phyloP scores from a whole-genome alignment of 2,329 filamentous ascomycete species.

The Neophaeococcomyces mojaviensis region DNA sequence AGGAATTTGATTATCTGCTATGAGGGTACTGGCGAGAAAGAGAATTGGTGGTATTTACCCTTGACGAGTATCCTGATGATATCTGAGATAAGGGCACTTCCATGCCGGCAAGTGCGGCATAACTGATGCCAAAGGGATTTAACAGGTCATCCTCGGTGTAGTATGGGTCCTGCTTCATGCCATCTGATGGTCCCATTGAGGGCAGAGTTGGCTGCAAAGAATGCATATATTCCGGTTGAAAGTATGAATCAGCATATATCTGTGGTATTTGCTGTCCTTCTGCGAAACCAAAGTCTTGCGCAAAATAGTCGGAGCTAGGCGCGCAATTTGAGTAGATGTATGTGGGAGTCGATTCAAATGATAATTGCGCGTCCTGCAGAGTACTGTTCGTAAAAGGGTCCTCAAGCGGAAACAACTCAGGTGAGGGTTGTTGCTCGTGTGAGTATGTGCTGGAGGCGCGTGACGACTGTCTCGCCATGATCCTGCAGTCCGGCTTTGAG shows the following conservation, averaged over 20 bases:
- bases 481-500: conserved; percentile 1
- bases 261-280: not conserved
- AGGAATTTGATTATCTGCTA: conserved; percentile 15
- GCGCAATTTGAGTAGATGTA: conserved; percentile 19
- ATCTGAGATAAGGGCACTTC: conserved; percentile 39
- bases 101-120: conserved; percentile 51
- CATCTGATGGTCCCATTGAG: conserved; percentile 34
- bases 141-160: conserved; percentile 50
- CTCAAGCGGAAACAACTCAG: conserved; percentile 21
- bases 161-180: conserved; percentile 45
- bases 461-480: conserved; percentile 17
- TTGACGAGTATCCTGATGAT: conserved; percentile 31
- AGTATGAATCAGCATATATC: conserved; percentile 1
- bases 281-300: not conserved
- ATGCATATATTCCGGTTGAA: conserved; percentile 33
- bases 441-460: conserved; percentile 12
- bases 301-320: conserved; percentile 19
- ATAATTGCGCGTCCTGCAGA: conserved; percentile 10
- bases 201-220: conserved; percentile 39
- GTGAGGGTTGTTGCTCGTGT: conserved; percentile 17
- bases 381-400: conserved; percentile 14
- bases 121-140: conserved; percentile 54
- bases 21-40: conserved; percentile 16
- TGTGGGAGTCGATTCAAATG: conserved; percentile 15
- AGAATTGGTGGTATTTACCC: conserved; percentile 33